Evolutionary conservation across 148 eudicot species (phyloP).

Genomic region (Suaeda aralocaspica): DNA sequence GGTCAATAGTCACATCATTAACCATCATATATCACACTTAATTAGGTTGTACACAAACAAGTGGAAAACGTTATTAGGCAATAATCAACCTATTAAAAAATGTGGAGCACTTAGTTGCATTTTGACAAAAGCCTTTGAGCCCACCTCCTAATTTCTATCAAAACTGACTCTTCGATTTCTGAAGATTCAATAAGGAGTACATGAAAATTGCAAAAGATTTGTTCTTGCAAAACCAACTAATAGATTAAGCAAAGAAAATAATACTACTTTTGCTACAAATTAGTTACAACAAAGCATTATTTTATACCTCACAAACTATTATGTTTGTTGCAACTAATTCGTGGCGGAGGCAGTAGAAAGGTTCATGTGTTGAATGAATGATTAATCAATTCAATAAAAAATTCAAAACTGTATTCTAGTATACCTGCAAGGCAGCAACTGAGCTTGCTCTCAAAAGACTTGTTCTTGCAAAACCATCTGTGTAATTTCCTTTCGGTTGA

Average conservation of each 20-base stretch:
- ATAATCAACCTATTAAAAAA: not conserved
- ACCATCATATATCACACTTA: not conserved
- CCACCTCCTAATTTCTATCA: not conserved
- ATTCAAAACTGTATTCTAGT: not conserved
- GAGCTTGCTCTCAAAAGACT: too few species aligned
- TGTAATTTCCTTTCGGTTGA: too few species aligned
- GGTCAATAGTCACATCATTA: not conserved
- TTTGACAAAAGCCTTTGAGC: not conserved
- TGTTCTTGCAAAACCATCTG: too few species aligned
- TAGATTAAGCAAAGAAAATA: not conserved
- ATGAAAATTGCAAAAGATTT: not conserved
- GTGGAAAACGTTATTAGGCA: not conserved
- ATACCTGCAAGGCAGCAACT: too few species aligned
- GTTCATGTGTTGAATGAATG: not conserved
- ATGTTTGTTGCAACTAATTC: too few species aligned
- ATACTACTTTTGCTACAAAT: too few species aligned
- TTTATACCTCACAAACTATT: too few species aligned
- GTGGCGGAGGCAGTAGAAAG: not conserved
- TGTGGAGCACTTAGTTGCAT: not conserved
- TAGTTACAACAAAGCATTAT: not conserved
- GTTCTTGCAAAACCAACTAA: not conserved
- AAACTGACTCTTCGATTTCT: conserved; percentile 4
- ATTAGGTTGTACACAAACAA: not conserved
- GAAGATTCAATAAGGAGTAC: too few species aligned
- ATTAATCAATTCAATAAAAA: not conserved